Evolutionary conservation across 768 basidiomycete species (phyloP).

Genomic region (Lactarius deliciosus): DNA sequence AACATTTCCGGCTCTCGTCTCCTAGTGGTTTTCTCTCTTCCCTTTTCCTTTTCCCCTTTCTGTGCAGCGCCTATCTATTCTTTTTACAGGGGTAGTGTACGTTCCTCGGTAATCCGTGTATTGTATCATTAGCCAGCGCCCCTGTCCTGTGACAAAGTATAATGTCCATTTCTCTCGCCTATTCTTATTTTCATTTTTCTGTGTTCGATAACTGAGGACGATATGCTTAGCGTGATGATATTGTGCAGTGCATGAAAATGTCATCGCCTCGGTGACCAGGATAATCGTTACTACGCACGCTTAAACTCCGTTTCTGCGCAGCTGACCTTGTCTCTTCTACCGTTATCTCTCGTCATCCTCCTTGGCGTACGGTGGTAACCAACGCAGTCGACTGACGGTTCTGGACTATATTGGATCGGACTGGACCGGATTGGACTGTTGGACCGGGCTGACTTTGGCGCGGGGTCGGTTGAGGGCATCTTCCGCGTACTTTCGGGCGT

Average conservation of each 20-base stretch:
- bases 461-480: not conserved
- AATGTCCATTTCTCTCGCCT: slow-evolving; percentile 16
- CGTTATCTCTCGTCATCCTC: not conserved
- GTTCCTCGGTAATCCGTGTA: slow-evolving; percentile 26
- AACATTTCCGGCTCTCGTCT: not conserved
- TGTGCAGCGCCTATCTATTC: slow-evolving; percentile 26
- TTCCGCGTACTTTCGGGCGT: not conserved
- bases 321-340: not conserved
- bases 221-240: not conserved
- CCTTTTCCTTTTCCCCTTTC: slow-evolving; percentile 2
- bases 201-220: not conserved
- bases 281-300: not conserved
- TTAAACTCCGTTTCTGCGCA: not conserved
- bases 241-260: not conserved
- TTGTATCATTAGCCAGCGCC: slow-evolving; percentile 26
- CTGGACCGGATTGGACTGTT: not conserved
- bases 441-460: not conserved
- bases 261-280: not conserved
- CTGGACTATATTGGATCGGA: not conserved
- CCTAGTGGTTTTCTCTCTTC: not conserved
- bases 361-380: not conserved
- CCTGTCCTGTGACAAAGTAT: slow-evolving; percentile 26
- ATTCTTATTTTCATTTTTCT: slow-evolving; percentile 1
- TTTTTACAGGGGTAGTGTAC: slow-evolving; percentile 24
- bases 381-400: not conserved